phyloP scores from a whole-genome alignment of 192 early-diverging fungal genomes.

The Obelidium mucronatum region DNA sequence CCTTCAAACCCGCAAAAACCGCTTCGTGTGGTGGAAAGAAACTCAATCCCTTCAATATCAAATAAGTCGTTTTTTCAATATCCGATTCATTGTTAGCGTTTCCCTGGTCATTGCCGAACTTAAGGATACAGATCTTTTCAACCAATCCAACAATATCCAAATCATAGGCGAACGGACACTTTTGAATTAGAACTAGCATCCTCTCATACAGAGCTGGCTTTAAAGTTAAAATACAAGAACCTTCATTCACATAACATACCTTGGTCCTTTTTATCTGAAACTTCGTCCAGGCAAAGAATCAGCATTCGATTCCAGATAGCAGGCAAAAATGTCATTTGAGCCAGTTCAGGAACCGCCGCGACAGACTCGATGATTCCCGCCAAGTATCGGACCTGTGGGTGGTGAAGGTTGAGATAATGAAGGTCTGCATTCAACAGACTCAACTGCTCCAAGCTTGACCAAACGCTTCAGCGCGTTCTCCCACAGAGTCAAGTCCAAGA shows the following conservation, averaged over 20 bases:
- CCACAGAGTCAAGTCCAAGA: conserved; percentile 69
- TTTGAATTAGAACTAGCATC: conserved; percentile 45
- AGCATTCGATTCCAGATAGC: conserved; percentile 48
- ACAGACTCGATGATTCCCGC: conserved; percentile 59
- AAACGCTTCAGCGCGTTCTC: conserved; percentile 65
- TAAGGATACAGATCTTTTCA: conserved; percentile 1
- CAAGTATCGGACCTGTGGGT: conserved; percentile 55
- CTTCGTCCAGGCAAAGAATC: conserved; percentile 33
- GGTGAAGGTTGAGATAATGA: conserved; percentile 4
- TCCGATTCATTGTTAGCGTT: background rate
- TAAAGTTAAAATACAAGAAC: background rate
- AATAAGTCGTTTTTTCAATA: background rate
- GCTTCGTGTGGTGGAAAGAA: background rate
- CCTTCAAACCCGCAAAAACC: background rate
- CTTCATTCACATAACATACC: no score
- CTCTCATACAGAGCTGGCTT: conserved; percentile 27
- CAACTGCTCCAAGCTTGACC: conserved; percentile 42
- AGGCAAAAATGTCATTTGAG: conserved; percentile 39
- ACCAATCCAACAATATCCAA: conserved; percentile 42
- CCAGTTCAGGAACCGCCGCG: conserved; percentile 42
- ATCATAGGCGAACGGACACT: conserved; percentile 51
- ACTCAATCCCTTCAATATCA: background rate
- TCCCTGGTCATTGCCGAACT: background rate
- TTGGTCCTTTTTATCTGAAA: conserved; percentile 27
- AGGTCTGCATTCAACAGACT: background rate